phyloP scores from a whole-genome alignment of 305 asterid species.

The Caryopteris hybrid region DNA sequence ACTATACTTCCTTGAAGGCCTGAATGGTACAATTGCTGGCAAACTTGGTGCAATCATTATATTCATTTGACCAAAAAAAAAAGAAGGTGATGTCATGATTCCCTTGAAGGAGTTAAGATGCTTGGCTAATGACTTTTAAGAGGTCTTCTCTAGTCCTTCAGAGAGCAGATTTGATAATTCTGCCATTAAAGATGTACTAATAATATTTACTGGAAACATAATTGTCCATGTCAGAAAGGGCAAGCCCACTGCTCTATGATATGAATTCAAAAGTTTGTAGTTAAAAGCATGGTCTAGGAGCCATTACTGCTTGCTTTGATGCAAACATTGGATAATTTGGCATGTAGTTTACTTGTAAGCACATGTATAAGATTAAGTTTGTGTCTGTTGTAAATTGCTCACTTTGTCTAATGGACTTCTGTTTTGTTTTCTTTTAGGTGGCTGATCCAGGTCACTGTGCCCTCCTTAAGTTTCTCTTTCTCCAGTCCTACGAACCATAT shows the following conservation, averaged over 20 bases:
- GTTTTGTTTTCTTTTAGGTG: slow-evolving; percentile 44
- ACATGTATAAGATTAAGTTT: neutral
- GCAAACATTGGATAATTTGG: slow-evolving; percentile 5
- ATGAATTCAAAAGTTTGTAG: slow-evolving; percentile 10
- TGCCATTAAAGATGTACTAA: neutral
- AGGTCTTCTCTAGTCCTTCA: neutral
- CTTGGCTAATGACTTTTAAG: slow-evolving; percentile 3
- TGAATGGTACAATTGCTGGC: neutral
- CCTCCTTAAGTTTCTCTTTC: slow-evolving; percentile 83
- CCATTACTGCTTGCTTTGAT: slow-evolving; percentile 7
- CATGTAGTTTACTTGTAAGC: slow-evolving; percentile 11
- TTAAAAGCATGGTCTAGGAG: slow-evolving; percentile 8
- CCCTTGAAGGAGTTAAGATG: slow-evolving; percentile 4
- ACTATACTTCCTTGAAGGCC: neutral
- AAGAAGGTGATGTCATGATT: slow-evolving; percentile 4
- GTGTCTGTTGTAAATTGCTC: slow-evolving; percentile 13
- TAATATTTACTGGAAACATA: neutral
- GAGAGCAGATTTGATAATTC: slow-evolving; percentile 1
- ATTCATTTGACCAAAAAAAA: neutral
- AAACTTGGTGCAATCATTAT: neutral
- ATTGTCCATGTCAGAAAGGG: neutral
- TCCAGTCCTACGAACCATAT: slow-evolving; percentile 87
- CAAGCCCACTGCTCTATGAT: neutral
- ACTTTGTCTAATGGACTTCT: slow-evolving; percentile 13
- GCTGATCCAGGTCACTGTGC: slow-evolving; percentile 81